phyloP scores from a whole-genome alignment of 2,329 filamentous ascomycete genomes.

The Talaromyces sp. region DNA sequence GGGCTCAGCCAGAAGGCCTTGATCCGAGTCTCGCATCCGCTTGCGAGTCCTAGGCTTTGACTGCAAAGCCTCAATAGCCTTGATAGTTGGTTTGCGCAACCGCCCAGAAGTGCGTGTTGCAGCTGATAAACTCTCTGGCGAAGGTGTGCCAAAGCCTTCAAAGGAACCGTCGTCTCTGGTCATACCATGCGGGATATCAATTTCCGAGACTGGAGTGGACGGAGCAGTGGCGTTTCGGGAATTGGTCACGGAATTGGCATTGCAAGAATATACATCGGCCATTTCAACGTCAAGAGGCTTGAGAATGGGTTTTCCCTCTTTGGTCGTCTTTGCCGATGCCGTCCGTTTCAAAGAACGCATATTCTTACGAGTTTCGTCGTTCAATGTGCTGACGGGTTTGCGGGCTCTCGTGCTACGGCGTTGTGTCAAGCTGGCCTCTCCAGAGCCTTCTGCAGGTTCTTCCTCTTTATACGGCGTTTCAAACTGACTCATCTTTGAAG shows the following conservation, averaged over 20 bases:
- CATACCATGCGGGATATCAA: neutral
- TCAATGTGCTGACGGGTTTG: constrained; percentile 5
- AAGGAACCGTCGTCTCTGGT: constrained; percentile 6
- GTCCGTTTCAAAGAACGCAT: neutral
- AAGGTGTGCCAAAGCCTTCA: constrained; percentile 15
- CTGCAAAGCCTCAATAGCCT: constrained; percentile 25
- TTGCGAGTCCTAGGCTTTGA: constrained; percentile 15
- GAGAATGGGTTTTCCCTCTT: neutral
- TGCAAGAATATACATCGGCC: neutral
- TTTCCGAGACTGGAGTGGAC: neutral
- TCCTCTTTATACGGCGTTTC: constrained; percentile 7
- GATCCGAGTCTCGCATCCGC: constrained; percentile 11
- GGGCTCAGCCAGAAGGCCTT: neutral
- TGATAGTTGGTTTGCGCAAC: constrained; percentile 25
- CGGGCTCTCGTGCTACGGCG: constrained; percentile 11
- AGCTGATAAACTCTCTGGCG: constrained; percentile 15
- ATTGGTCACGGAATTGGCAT: neutral
- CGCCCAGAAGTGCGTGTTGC: constrained; percentile 23
- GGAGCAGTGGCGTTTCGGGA: neutral
- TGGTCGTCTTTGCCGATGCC: neutral
- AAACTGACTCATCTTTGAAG: neutral
- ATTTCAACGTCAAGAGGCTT: neutral
- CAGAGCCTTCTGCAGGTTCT: neutral
- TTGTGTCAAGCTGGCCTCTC: constrained; percentile 6
- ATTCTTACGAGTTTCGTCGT: constrained; percentile 3